Base-by-base conservation (phyloP, 192 early-diverging fungal genomes). In the Entophlyctis luteolus region DNA sequence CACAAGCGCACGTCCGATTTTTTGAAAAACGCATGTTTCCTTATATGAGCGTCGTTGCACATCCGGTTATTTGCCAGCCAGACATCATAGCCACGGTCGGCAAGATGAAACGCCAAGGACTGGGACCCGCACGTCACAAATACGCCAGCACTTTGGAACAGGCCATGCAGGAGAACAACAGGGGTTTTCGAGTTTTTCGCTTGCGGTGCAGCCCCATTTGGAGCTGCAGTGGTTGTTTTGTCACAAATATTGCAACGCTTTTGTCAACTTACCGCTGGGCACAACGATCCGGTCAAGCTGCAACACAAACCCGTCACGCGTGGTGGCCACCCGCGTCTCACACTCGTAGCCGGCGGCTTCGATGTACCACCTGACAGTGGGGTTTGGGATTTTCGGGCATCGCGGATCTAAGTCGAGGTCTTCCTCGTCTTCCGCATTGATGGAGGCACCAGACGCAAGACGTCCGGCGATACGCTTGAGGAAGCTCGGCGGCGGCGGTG, bases 121-220 rank as follows among this genome's bases (percentile, higher is more conserved):
- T 67, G 2, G 6, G 22, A n/a, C n/a, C 57, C 25, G 33, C 36
- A 65, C 18, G 74, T 68, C 23, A 62, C 55, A 42, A 54, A 76
- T 2, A 76, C 70, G 5, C 74, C 74, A 8, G 48, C 42, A 35
- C 50, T 56, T 48, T 76, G 74, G 53, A 76, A 76, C 28, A 76
- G 47, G 10, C 74, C 74, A 29, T 76, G 74, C 71, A 76, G 72
- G 1, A 76, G 49, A n/a, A 76, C 50, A 28, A 76, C 37, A 0
- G 74, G 65, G 4, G 63, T 62, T 18, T 29, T 54, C n/a, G n/a
- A n/a, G n/a, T n/a, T n/a, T n/a, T n/a, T n/a, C 6, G 58, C 23
- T 45, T 60, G 58, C 25, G 39, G 39, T 60, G 2, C 37, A 1
- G 34, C 16, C 8, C 27, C 32, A 3, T 0, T 28, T 12, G 12